Evolutionary conservation across 2,329 filamentous ascomycete genomes (phyloP), one percentile per base, ranked within the genome.

Genomic region (Aspergillus transmontanensis): DNA sequence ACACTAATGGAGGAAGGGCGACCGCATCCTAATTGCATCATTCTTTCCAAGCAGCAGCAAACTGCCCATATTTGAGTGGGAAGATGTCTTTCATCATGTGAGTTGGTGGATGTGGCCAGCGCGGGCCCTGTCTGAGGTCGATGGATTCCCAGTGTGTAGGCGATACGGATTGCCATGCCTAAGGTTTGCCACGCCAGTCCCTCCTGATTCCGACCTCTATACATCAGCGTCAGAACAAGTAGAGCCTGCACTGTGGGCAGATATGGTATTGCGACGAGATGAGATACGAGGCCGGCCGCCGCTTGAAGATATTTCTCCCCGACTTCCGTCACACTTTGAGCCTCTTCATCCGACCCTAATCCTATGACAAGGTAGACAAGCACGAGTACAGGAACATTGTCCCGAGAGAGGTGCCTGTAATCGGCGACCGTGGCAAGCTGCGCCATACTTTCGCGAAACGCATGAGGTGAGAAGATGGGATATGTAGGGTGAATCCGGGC

Each of bases 171-270:
- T 7, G 61, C 64, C 43, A 66, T 66, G 5, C 65, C 65, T 3
- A 67, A 45, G 1, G 57, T 64, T 21, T 67, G 65, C 65, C 65
- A 67, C 2, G 61, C 65, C 11, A 67, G 63, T 0, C 64, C 65
- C 28, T 64, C 65, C 30, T 64, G 57, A 19, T 64, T 67, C 4
- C 61, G 54, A 3, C 65, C 61, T 2, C 65, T 54, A 23, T 67
- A 67, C 1, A 51, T 54, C 1, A 67, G 50, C 2, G 65, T 64
- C 26, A 66, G 61, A 6, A 66, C 43, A 0, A 67, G 43, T 6
- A 67, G 34, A 1, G 65, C 53, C 51, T 67, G 65, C 2, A 67
- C 64, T 1, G 65, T 60, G 11, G 59, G 65, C 1, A 64, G 55
- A 41, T 67, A 67, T 4, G 65, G 65, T 11, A 64, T 60, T 1